Percentiles rank a stretch among this genome's conserved stretches.
Conservation (phyloP, 805 yeast genomes). For the Ogataea kodamae region DNA sequence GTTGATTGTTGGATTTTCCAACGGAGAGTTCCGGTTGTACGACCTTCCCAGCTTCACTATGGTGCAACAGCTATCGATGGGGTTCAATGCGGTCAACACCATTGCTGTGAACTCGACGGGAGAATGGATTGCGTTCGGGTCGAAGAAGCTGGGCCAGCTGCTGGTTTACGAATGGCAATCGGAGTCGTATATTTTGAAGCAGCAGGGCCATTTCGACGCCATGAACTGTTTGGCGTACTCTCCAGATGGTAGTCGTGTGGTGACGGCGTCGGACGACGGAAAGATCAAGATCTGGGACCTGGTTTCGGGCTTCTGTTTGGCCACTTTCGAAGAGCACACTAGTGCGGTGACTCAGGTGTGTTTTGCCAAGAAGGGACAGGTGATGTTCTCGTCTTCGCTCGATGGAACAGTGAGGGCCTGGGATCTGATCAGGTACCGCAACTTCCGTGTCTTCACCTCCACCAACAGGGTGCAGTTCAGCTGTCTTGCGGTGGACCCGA, state of each 20-base stretch:
- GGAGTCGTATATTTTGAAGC: conserved; percentile 90
- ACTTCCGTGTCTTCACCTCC: conserved; percentile 92
- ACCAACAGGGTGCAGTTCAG: conserved; percentile 84
- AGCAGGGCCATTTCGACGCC: conserved; percentile 95
- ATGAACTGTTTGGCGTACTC: conserved; percentile 82
- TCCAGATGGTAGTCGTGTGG: conserved; percentile 89
- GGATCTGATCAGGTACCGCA: conserved; percentile 90
- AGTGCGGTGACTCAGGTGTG: conserved; percentile 84
- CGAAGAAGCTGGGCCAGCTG: conserved; percentile 85
- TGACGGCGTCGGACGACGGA: conserved; percentile 96
- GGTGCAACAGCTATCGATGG: conserved; percentile 86
- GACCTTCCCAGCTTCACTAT: conserved; percentile 78
- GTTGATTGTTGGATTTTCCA: conserved; percentile 82
- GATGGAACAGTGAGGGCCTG: conserved; percentile 98
- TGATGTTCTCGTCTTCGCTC: conserved; percentile 82
- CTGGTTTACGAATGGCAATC: conserved; percentile 99
- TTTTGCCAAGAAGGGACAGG: conserved; percentile 88
- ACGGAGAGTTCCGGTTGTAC: conserved; percentile 88
- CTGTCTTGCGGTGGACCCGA: conserved; percentile 90
- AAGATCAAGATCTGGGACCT: conserved; percentile 97
- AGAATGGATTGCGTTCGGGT: conserved; percentile 97
- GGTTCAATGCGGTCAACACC: conserved; percentile 83
- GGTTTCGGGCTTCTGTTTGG: conserved; percentile 84
- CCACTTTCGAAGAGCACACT: conserved; percentile 87
- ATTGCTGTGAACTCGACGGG: conserved; percentile 79